These are phyloP conservation scores for Penicillium fuscoglaucum DNA, from an alignment of 2,329 filamentous ascomycete species.

Conservation along the genomic window DNA sequence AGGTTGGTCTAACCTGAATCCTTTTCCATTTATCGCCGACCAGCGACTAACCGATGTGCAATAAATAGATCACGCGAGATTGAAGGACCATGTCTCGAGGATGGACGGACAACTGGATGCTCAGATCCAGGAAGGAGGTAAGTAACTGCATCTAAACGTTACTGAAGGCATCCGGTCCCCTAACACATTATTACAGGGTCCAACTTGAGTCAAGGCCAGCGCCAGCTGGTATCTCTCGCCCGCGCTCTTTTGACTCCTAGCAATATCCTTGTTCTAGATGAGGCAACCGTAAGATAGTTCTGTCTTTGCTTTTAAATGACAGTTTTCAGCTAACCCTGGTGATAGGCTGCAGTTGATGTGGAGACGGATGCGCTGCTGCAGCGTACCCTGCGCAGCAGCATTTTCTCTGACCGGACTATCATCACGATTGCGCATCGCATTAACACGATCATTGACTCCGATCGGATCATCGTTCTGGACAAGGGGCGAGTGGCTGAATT, in stretches of 20 bases:
- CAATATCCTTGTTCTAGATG: slow-evolving; percentile 95
- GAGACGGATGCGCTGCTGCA: slow-evolving; percentile 67
- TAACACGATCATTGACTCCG: slow-evolving; percentile 88
- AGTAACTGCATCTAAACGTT: slow-evolving; percentile 36
- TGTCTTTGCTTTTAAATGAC: background rate
- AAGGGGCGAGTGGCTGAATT: slow-evolving; percentile 90
- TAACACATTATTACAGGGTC: slow-evolving; percentile 60
- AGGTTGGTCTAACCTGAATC: slow-evolving; percentile 57
- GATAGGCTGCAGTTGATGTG: slow-evolving; percentile 65
- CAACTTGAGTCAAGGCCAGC: slow-evolving; percentile 92
- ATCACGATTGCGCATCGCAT: slow-evolving; percentile 98
- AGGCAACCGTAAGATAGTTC: slow-evolving; percentile 72
- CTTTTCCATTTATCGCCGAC: slow-evolving; percentile 11
- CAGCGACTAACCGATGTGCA: slow-evolving; percentile 43
- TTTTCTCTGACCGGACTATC: slow-evolving; percentile 90
- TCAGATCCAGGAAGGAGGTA: slow-evolving; percentile 88
- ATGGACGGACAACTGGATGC: slow-evolving; percentile 92
- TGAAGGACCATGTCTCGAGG: slow-evolving; percentile 82
- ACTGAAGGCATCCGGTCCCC: slow-evolving; percentile 5
- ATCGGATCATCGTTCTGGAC: slow-evolving; percentile 91
- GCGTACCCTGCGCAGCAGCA: slow-evolving; percentile 61
- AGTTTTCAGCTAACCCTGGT: slow-evolving; percentile 19
- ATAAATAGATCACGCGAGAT: slow-evolving; percentile 75
- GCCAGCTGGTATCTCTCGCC: slow-evolving; percentile 89
- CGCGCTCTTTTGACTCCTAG: slow-evolving; percentile 91